These are phyloP conservation scores for Orobanche coerulescens DNA, from an alignment of 257 asterid species.

Conservation along the genomic window DNA sequence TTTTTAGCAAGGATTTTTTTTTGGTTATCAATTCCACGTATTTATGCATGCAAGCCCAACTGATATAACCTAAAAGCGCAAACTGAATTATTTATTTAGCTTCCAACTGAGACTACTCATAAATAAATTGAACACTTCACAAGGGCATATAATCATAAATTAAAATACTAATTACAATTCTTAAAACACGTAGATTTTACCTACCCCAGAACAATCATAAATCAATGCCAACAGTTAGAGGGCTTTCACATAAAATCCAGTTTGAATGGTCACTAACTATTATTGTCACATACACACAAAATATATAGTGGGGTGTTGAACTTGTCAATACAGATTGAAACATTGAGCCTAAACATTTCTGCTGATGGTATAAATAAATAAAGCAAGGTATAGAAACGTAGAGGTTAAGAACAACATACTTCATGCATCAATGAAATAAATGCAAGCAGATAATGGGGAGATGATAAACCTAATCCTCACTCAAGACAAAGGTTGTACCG, in stretches of 20 bases:
- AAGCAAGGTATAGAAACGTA: neutral
- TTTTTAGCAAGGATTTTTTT: neutral
- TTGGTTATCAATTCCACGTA: neutral
- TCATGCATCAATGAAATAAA: neutral
- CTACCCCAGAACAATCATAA: neutral
- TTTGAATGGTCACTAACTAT: neutral
- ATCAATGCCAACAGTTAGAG: neutral
- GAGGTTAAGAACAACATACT: neutral
- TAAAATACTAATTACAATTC: neutral
- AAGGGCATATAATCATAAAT: neutral
- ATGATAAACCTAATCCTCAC: neutral
- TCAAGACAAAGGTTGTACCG: conserved; percentile 41
- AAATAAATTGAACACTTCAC: neutral
- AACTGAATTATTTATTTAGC: neutral
- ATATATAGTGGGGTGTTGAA: neutral
- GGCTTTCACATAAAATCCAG: neutral
- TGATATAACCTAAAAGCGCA: neutral
- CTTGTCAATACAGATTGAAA: neutral
- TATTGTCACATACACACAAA: neutral
- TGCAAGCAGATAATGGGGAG: conserved; percentile 1
- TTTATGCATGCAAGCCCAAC: neutral
- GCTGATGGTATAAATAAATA: neutral
- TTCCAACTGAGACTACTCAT: neutral
- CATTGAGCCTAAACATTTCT: neutral
- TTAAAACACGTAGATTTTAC: neutral